Conservation (phyloP, 2,329 filamentous ascomycete genomes). For the Neonectria coccinea region DNA sequence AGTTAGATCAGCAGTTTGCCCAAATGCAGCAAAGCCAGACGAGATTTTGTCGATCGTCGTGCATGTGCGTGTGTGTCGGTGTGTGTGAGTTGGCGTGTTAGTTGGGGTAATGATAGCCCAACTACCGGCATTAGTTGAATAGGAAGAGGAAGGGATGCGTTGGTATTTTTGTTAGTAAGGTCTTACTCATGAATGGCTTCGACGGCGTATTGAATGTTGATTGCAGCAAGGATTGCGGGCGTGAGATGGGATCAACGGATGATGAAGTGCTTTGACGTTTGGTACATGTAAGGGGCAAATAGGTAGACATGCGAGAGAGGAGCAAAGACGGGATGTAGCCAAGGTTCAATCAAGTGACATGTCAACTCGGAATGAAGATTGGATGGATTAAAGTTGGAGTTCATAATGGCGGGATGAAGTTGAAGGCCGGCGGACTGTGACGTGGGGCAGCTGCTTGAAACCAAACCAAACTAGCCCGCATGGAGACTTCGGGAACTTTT, state of each 20-base stretch:
- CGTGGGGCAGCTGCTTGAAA: too few species aligned
- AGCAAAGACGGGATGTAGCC: too few species aligned
- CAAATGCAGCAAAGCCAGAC: background rate
- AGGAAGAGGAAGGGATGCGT: background rate
- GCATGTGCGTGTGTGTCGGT: slow-evolving; percentile 6
- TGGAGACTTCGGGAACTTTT: too few species aligned
- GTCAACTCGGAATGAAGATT: background rate
- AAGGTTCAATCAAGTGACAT: too few species aligned
- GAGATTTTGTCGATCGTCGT: background rate
- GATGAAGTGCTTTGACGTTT: background rate
- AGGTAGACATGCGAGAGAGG: too few species aligned
- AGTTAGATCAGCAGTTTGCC: background rate
- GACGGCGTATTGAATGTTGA: background rate
- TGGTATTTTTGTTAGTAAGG: background rate
- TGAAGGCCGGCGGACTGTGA: too few species aligned
- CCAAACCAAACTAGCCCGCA: too few species aligned
- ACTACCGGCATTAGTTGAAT: background rate
- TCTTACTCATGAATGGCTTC: background rate
- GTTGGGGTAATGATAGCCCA: slow-evolving; percentile 5
- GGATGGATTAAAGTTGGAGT: background rate
- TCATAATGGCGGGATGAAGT: too few species aligned
- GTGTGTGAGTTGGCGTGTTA: slow-evolving; percentile 11
- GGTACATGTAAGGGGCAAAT: too few species aligned
- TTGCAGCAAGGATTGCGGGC: background rate
- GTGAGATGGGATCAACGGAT: background rate